A percentile compares a stretch with the other conserved stretches of the same genome.
phyloP scores from a whole-genome alignment of 169 alveolate genomes.

The Plasmodium vinckei region DNA sequence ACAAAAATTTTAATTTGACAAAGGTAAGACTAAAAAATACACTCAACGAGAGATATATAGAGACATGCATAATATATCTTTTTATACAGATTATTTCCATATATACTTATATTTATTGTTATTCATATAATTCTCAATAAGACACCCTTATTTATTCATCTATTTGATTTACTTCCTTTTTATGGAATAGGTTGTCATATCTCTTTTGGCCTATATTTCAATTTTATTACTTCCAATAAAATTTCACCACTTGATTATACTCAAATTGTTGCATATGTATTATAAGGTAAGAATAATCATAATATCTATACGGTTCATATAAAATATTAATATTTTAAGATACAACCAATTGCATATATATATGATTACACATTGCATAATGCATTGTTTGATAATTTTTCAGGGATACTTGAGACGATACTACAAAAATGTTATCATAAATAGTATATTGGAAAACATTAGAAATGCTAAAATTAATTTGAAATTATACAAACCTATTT shows the following conservation, averaged over 20 bases:
- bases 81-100: background rate
- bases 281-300: constrained; percentile 36
- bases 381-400: too few relatives aligned
- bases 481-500: constrained; percentile 60
- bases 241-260: constrained; percentile 64
- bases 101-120: too few relatives aligned
- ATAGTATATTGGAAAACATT: constrained; percentile 67
- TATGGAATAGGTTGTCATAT: constrained; percentile 43
- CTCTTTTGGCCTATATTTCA: constrained; percentile 41
- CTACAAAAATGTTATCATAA: constrained; percentile 46
- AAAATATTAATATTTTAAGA: too few relatives aligned
- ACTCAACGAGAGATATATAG: background rate
- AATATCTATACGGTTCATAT: background rate
- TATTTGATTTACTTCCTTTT: constrained; percentile 6
- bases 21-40: constrained; percentile 23
- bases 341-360: too few relatives aligned
- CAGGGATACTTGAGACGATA: constrained; percentile 72
- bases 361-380: too few relatives aligned
- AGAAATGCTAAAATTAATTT: constrained; percentile 41
- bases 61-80: background rate
- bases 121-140: too few relatives aligned
- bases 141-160: too few relatives aligned
- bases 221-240: constrained; percentile 58
- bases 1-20: constrained; percentile 67
- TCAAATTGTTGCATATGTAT: constrained; percentile 64